Evolutionary conservation across 2,329 filamentous ascomycete genomes (phyloP).

Genomic region (Verticillium albo-atrum): DNA sequence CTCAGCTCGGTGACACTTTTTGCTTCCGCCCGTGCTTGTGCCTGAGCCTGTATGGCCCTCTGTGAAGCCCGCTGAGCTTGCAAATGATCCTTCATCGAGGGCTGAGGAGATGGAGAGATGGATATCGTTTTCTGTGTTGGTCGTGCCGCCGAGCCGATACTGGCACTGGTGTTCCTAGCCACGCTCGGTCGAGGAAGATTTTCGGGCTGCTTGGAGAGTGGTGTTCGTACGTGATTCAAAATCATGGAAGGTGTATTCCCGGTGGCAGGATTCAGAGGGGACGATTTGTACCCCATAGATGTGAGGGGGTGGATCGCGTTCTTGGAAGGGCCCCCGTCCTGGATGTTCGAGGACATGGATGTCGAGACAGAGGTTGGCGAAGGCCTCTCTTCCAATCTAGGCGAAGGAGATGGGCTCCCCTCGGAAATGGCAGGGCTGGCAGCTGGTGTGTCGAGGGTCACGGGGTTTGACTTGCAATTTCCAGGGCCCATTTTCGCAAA

Average conservation of each 20-base stretch:
- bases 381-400: neutral
- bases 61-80: neutral
- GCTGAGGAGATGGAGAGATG: neutral
- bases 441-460: neutral
- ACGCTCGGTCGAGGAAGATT: neutral
- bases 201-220: neutral
- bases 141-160: too few species aligned
- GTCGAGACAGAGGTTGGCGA: neutral
- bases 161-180: neutral
- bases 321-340: neutral
- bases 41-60: neutral
- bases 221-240: neutral
- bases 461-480: neutral
- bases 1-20: too few species aligned
- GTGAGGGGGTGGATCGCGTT: neutral
- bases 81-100: neutral
- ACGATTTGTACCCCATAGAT: neutral
- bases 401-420: neutral
- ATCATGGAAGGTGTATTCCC: neutral
- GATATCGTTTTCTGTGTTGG: neutral
- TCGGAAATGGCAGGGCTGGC: neutral
- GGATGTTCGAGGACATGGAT: neutral
- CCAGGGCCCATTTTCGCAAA: neutral
- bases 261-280: neutral
- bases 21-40: neutral